Conservation (phyloP, 164 flowering plant genomes). For the Tinospora cordifolia region DNA sequence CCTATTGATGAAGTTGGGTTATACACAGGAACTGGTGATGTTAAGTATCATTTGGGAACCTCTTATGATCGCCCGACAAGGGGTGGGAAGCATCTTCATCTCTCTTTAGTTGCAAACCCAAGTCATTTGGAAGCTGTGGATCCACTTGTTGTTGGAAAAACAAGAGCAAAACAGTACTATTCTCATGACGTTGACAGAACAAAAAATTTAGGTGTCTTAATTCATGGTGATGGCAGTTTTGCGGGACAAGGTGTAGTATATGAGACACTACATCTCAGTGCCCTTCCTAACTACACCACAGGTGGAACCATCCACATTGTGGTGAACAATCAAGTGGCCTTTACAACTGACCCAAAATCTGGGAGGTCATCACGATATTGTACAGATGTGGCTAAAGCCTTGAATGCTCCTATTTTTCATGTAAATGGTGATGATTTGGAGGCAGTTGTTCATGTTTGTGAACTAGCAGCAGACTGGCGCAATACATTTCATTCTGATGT, state of each 20-base stretch:
- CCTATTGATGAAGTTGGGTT: constrained; percentile 87
- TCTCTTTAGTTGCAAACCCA: constrained; percentile 95
- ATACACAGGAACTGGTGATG: constrained; percentile 98
- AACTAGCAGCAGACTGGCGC: constrained; percentile 98
- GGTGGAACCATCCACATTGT: constrained; percentile 98
- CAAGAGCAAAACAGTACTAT: constrained; percentile 89
- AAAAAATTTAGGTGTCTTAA: constrained; percentile 76
- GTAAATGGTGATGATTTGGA: constrained; percentile 96
- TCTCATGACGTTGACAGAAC: constrained; percentile 77
- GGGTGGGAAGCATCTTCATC: constrained; percentile 85
- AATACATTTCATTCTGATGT: constrained; percentile 98
- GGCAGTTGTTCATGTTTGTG: constrained; percentile 93
- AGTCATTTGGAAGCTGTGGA: constrained; percentile 99
- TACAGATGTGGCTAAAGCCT: constrained; percentile 97
- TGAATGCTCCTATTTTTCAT: constrained; percentile 91
- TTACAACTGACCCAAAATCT: constrained; percentile 89
- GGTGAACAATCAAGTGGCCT: constrained; percentile 94
- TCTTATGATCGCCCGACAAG: constrained; percentile 97
- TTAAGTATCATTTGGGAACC: constrained; percentile 93
- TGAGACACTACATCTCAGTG: constrained; percentile 96
- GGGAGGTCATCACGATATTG: constrained; percentile 97
- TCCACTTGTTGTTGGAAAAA: constrained; percentile 90
- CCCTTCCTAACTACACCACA: constrained; percentile 90
- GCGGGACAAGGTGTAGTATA: constrained; percentile 99
- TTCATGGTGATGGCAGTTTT: constrained; percentile 99